Base-by-base conservation (phyloP, 306 rosid genomes). In the Mimosa pudica region DNA sequence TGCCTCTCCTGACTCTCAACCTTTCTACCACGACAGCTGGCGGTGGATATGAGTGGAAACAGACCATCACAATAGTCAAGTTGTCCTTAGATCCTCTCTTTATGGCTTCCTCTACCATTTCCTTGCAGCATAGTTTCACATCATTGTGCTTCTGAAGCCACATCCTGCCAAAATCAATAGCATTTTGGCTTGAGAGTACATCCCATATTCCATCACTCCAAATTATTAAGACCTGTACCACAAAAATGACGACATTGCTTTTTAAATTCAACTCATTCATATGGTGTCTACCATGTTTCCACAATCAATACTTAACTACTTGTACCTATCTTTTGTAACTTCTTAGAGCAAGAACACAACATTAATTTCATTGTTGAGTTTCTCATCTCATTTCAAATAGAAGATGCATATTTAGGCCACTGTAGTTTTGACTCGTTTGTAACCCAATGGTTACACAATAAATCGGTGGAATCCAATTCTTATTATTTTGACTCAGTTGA, bases 141-240 rank as follows among this genome's bases (percentile, higher is more conserved):
- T 90, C 90, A 54, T 90, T 90, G 84, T 89, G 95, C 74, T 87
- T 87, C 81, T 68, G 92, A 54, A 89, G 92, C 81, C 73, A 81
- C 81, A 80, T 84, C 67, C 92, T 77, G 49, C 89, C 89, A 75
- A 85, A 89, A 71, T 90, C 92, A 8, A 89, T 82, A 0, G 91
- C 89, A 14, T 89, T 90, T 81, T 87, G 91, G 84, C 83, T 90
- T 5, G 79, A 80, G 79, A 90, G 89, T 36, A 80, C 67, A 1
- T 90, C 95, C 95, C 95, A 90, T 66, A 90, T 80, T 49, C 95
- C 92, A 60, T 90, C 92, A 62, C 92, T 89, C 0, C 92, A 92
- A 72, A 90, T 87, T 73, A 90, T 85, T 62, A 90, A 76, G 79
- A 90, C 42, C 69, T 63, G 69, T 12, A 12, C 69, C 38, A 35